Evolutionary conservation across 257 asterid genomes (phyloP).

Genomic region (Rubia yunnanensis): DNA sequence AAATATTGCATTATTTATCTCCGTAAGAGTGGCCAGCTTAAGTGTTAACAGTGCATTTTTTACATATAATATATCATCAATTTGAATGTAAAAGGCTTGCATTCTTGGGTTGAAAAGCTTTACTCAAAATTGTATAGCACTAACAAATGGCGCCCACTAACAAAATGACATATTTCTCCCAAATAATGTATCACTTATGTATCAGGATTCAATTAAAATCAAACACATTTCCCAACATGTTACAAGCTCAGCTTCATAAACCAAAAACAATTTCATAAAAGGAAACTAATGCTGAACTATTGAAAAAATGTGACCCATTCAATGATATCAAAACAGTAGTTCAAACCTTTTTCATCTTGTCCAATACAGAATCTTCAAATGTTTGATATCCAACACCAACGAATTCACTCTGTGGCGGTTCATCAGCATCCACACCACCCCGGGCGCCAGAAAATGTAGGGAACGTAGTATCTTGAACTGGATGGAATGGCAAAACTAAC

Average conservation of each 20-base stretch:
- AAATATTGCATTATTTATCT: background rate
- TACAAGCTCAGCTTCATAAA: background rate
- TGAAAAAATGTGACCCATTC: background rate
- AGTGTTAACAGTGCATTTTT: no score
- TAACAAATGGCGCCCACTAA: no score
- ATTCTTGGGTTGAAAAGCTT: background rate
- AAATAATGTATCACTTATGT: background rate
- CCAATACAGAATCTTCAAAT: constrained; percentile 67
- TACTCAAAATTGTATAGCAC: no score
- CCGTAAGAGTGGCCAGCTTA: background rate
- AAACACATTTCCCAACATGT: background rate
- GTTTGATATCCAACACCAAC: constrained; percentile 67
- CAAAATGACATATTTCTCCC: background rate
- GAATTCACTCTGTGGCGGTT: constrained; percentile 35
- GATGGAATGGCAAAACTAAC: constrained; percentile 56
- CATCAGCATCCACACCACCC: constrained; percentile 32
- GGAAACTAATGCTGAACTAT: background rate
- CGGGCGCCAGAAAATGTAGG: constrained; percentile 29
- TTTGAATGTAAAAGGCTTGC: background rate
- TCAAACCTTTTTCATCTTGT: constrained; percentile 63
- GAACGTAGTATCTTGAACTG: constrained; percentile 40
- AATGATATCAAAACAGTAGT: background rate
- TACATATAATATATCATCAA: background rate
- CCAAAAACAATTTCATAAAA: background rate
- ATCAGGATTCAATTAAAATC: background rate